Conservation (phyloP, 331 rosid species). For the Saraca asoca region DNA sequence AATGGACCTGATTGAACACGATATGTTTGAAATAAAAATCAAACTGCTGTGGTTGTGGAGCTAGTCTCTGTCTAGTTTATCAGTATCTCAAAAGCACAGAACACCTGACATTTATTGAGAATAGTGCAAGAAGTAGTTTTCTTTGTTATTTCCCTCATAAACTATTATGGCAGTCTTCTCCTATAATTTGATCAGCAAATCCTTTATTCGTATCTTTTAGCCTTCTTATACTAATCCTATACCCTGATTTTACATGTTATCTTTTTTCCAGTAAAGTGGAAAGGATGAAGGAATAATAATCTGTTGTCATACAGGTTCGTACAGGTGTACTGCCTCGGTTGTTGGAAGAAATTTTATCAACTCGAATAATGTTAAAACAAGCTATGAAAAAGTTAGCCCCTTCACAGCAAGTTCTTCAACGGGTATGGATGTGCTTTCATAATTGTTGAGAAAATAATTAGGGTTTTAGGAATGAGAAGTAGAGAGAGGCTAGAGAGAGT, state of each 20-base stretch:
- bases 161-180: constrained; percentile 1
- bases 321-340: constrained; percentile 84
- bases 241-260: neutral
- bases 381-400: constrained; percentile 80
- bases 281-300: constrained; percentile 31
- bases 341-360: constrained; percentile 87
- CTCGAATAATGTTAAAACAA: constrained; percentile 91
- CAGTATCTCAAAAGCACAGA: neutral
- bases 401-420: constrained; percentile 76
- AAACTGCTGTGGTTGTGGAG: constrained; percentile 5
- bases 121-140: constrained; percentile 5
- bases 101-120: constrained; percentile 18
- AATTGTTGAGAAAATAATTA: too few species aligned
- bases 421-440: constrained; percentile 51
- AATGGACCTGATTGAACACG: constrained; percentile 23
- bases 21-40: constrained; percentile 3
- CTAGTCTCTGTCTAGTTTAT: constrained; percentile 16
- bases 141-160: neutral
- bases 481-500: too few species aligned
- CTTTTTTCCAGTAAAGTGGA: neutral
- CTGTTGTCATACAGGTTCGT: constrained; percentile 61
- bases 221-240: neutral
- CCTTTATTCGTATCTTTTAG: neutral
- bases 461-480: too few species aligned
- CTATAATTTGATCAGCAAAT: neutral